Conservation (phyloP, 164 flowering plant genomes). For the Santalum album region DNA sequence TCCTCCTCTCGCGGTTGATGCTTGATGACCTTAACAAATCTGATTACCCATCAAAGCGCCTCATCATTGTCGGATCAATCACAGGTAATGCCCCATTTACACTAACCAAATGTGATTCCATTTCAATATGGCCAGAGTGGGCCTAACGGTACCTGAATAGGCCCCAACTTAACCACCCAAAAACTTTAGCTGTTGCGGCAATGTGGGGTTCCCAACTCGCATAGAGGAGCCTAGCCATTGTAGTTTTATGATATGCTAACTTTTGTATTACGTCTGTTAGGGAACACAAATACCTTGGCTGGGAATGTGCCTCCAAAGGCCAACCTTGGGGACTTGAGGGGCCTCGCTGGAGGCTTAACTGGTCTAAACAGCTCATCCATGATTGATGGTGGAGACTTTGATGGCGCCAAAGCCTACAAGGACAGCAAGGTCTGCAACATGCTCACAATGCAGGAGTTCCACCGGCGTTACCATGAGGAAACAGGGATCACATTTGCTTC, state of each 20-base stretch:
- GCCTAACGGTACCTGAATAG: too few species aligned
- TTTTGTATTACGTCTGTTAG: conserved; percentile 17
- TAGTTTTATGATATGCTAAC: too few species aligned
- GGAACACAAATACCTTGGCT: conserved; percentile 95
- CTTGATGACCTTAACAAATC: conserved; percentile 73
- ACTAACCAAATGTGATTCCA: too few species aligned
- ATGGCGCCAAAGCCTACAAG: conserved; percentile 98
- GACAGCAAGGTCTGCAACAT: conserved; percentile 99
- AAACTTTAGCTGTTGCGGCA: too few species aligned
- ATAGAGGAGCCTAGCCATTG: too few species aligned
- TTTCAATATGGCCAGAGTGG: too few species aligned
- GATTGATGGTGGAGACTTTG: conserved; percentile 93
- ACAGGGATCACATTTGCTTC: conserved; percentile 89
- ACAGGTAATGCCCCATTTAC: conserved; percentile 41
- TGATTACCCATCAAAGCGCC: conserved; percentile 84
- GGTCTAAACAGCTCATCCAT: conserved; percentile 79
- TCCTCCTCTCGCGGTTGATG: conserved; percentile 72
- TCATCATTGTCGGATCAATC: conserved; percentile 91
- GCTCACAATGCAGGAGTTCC: conserved; percentile 99
- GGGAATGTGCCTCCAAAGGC: conserved; percentile 99
- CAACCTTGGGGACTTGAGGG: conserved; percentile 92
- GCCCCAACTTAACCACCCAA: too few species aligned
- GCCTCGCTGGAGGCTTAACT: conserved; percentile 79
- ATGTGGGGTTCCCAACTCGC: too few species aligned
- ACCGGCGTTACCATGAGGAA: conserved; percentile 86